Percentiles rank a stretch among this genome's conserved stretches.
These are phyloP conservation scores for Panaeolus cyanescens DNA, from an alignment of 768 basidiomycete species.

Conservation along the genomic window DNA sequence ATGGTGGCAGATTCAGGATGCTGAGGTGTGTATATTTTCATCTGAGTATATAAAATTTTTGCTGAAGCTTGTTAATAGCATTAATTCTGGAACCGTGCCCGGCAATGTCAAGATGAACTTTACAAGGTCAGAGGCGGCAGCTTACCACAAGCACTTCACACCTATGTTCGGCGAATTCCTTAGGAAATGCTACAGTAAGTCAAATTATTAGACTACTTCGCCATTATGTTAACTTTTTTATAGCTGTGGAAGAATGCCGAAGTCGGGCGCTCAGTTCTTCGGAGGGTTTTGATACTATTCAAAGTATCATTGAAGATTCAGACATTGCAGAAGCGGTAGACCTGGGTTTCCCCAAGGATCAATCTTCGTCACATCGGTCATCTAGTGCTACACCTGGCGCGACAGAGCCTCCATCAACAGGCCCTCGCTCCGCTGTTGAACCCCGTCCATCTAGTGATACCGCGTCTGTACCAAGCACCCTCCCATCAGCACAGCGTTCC, in stretches of 20 bases:
- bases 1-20: conserved; percentile 10
- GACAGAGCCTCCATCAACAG: too few species aligned
- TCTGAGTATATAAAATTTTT: too few species aligned
- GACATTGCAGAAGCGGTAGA: too few species aligned
- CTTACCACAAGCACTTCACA: conserved; percentile 12
- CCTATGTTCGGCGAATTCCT: conserved; percentile 18
- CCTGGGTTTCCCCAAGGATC: too few species aligned
- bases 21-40: conserved; percentile 5
- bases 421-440: too few species aligned
- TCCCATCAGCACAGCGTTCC: too few species aligned
- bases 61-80: conserved; percentile 6
- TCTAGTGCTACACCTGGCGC: too few species aligned
- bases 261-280: conserved; percentile 8
- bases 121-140: conserved; percentile 10
- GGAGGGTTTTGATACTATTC: conserved; percentile 1
- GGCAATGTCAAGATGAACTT: conserved; percentile 20
- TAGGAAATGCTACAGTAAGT: conserved; percentile 17
- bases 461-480: too few species aligned
- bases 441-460: too few species aligned
- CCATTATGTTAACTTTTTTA: background rate
- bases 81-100: conserved; percentile 19
- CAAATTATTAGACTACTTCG: background rate
- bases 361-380: too few species aligned
- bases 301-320: too few species aligned
- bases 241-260: conserved; percentile 15